These are phyloP conservation scores for Prunus yedoensis DNA, from an alignment of 331 rosid species.

Conservation along the genomic window DNA sequence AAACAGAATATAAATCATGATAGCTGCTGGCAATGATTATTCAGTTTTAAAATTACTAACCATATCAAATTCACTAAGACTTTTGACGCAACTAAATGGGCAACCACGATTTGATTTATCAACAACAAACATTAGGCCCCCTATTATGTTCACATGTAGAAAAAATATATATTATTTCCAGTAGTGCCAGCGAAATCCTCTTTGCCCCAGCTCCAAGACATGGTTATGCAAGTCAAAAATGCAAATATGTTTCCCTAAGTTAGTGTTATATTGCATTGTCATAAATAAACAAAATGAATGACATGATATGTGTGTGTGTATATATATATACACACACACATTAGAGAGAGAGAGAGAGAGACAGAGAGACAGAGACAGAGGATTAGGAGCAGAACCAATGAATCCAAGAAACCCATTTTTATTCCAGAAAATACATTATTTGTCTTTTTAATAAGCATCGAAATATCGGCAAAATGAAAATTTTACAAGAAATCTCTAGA, in stretches of 20 bases:
- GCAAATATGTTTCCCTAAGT: neutral
- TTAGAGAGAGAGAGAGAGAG: too few species aligned
- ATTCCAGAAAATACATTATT: neutral
- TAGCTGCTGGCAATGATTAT: neutral
- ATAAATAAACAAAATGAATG: neutral
- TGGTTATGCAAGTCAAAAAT: conserved; percentile 1
- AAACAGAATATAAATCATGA: neutral
- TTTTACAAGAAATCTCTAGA: conserved; percentile 4
- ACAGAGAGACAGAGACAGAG: too few species aligned
- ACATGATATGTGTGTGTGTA: too few species aligned
- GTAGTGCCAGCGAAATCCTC: neutral
- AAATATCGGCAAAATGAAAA: neutral
- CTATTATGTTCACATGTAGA: too few species aligned
- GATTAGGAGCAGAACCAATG: neutral
- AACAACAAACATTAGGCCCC: conserved; percentile 3
- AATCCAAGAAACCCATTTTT: neutral
- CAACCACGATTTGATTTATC: neutral
- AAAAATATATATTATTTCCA: neutral
- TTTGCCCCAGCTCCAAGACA: neutral
- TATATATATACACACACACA: too few species aligned
- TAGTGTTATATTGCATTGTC: neutral
- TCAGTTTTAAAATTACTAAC: neutral
- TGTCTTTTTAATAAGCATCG: neutral
- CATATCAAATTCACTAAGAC: neutral
- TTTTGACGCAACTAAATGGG: neutral